Base-by-base conservation (phyloP, 768 basidiomycete species). In the Trametopsis cervina region DNA sequence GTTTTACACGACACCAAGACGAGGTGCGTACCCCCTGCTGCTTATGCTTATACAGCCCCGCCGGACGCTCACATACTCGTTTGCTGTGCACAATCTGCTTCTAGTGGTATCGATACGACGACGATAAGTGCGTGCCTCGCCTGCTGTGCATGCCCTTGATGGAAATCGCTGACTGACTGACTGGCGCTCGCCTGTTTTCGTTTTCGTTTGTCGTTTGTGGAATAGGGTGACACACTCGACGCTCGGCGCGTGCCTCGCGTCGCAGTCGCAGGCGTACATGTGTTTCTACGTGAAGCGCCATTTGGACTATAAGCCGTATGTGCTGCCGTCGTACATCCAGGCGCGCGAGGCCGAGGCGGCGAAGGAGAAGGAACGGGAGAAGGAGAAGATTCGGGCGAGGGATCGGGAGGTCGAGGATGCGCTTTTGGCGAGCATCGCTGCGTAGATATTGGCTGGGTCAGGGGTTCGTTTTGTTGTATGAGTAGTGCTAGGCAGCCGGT, bases 91-190 rank as follows among this genome's bases (percentile, higher is more conserved):
- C 20, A 36, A 29, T 17, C 17, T 36, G 36, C 27, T 33, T 24
- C 24, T 62, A 94, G 83, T 97, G 91, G 91, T 95, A 88, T 67
- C 83, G 83, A 20, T 92, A 91, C 64, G 92, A 96, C 63, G 93
- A 96, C 60, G 92, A 94, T 58, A 95, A 89, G 87, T 89, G 57
- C 62, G 80, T 62, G 18, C 41, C 15, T 40, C 18, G 29, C 18
- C 46, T 51, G 38, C 26, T 24, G 52, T 46, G 24, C n/a, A 21
- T 25, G 25, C 38, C 29, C 15, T 33, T 33, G 37, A 44, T 43
- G 22, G 4, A 40, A 10, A 17, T 40, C 7, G 18, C 47, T 33
- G 27, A 38, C 44, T 33, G 29, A 7, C 29, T 7, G 9, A 33
- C 29, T 33, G 29, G 7, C 7, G 29, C 29, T 33, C 9, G 15